These are phyloP conservation scores for Phytomonas francai DNA, from an alignment of 208 protist genomes.

Conservation along the genomic window DNA sequence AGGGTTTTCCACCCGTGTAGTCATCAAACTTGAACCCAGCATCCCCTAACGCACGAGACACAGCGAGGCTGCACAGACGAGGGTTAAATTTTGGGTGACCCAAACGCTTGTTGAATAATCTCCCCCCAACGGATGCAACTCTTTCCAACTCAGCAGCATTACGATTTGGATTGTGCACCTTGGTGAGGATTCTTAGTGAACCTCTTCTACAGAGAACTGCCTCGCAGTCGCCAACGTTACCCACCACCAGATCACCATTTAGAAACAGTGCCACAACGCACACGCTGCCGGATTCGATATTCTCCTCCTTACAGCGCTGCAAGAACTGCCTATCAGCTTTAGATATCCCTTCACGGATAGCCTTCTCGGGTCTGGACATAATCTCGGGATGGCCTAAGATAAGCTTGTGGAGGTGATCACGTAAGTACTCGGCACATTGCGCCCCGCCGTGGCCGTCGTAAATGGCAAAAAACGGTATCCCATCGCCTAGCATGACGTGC, in stretches of 20 bases:
- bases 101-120: conserved; percentile 81
- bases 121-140: conserved; percentile 72
- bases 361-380: conserved; percentile 54
- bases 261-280: conserved; percentile 78
- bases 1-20: conserved; percentile 66
- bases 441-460: conserved; percentile 88
- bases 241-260: conserved; percentile 74
- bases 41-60: conserved; percentile 91
- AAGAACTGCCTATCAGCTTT: conserved; percentile 76
- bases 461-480: conserved; percentile 81
- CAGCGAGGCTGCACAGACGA: conserved; percentile 69
- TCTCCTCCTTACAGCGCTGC: conserved; percentile 49
- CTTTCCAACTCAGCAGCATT: conserved; percentile 68
- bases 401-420: conserved; percentile 64
- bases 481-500: conserved; percentile 74
- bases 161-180: conserved; percentile 63
- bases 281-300: conserved; percentile 79
- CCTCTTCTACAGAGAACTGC: conserved; percentile 66
- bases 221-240: conserved; percentile 87
- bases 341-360: conserved; percentile 71
- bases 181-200: conserved; percentile 50
- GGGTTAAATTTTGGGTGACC: conserved; percentile 82
- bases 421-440: conserved; percentile 78
- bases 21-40: conserved; percentile 80
- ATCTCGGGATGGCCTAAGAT: conserved; percentile 62